phyloP scores from a whole-genome alignment of 306 rosid species.

The Mucuna pruriens region DNA sequence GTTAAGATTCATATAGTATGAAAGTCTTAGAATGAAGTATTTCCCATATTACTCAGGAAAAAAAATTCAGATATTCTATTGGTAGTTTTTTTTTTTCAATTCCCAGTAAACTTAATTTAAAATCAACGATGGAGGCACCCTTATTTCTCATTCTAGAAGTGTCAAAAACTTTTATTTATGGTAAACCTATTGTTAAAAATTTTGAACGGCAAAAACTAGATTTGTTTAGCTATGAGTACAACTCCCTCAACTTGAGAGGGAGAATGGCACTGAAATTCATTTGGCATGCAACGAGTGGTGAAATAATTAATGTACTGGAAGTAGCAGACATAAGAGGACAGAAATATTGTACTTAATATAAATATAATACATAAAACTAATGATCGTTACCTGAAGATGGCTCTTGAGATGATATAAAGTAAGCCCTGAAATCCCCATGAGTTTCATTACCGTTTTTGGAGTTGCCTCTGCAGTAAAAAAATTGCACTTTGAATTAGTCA shows the following conservation, averaged over 20 bases:
- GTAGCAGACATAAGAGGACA: neutral
- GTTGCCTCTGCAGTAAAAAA: constrained; percentile 75
- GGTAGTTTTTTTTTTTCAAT: neutral
- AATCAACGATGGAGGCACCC: neutral
- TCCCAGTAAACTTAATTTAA: neutral
- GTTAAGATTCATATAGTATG: neutral
- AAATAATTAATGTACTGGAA: neutral
- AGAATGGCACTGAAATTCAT: neutral
- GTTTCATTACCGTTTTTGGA: constrained; percentile 93
- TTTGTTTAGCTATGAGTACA: neutral
- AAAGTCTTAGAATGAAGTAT: neutral
- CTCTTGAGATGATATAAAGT: constrained; percentile 89
- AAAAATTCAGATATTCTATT: neutral
- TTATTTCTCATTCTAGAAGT: neutral
- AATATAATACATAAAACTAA: neutral
- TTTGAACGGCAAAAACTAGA: neutral
- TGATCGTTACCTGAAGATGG: constrained; percentile 81
- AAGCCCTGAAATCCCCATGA: constrained; percentile 89
- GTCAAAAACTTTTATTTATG: neutral
- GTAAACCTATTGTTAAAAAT: neutral
- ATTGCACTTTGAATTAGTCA: constrained; percentile 4
- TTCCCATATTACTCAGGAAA: neutral
- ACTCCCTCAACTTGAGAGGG: neutral
- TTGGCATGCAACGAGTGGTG: neutral
- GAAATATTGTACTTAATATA: neutral